A percentile compares a stretch with the other conserved stretches of the same genome.
These are phyloP conservation scores for Xenoacremonium recifei DNA, from an alignment of 2,329 filamentous ascomycete genomes.

Conservation along the genomic window DNA sequence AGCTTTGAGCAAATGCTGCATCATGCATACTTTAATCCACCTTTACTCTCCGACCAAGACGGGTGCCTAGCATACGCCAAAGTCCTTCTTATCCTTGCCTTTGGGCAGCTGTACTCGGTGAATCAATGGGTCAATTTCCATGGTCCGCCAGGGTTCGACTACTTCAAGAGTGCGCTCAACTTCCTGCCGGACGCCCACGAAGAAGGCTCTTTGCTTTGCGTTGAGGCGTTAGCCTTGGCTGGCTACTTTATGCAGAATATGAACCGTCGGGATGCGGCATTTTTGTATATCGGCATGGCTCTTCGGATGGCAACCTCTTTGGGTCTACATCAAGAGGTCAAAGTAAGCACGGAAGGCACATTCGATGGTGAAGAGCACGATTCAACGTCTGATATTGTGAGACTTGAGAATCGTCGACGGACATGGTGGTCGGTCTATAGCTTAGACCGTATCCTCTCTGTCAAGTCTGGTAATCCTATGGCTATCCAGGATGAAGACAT, in stretches of 20 bases:
- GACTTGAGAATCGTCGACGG: constrained; percentile 48
- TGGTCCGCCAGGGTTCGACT: constrained; percentile 54
- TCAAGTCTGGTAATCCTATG: constrained; percentile 54
- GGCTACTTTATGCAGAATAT: constrained; percentile 59
- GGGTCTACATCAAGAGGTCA: constrained; percentile 52
- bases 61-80: constrained; percentile 51
- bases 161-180: constrained; percentile 50
- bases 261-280: constrained; percentile 53
- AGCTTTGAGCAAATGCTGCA: constrained; percentile 45
- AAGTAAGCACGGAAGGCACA: not conserved
- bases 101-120: constrained; percentile 56
- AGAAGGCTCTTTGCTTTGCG: constrained; percentile 51
- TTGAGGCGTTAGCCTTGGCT: constrained; percentile 53
- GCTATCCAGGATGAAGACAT: constrained; percentile 56
- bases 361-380: not conserved
- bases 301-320: constrained; percentile 57
- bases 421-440: constrained; percentile 59
- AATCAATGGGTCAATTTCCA: constrained; percentile 54
- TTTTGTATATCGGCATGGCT: constrained; percentile 53
- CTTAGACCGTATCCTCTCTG: constrained; percentile 50
- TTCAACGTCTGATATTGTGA: constrained; percentile 34
- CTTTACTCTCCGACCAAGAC: constrained; percentile 42
- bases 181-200: constrained; percentile 56
- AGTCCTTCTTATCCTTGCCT: constrained; percentile 51
- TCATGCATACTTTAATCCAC: constrained; percentile 41